Base-by-base conservation (phyloP, 2,329 filamentous ascomycete species). In the Xylaria sp. region DNA sequence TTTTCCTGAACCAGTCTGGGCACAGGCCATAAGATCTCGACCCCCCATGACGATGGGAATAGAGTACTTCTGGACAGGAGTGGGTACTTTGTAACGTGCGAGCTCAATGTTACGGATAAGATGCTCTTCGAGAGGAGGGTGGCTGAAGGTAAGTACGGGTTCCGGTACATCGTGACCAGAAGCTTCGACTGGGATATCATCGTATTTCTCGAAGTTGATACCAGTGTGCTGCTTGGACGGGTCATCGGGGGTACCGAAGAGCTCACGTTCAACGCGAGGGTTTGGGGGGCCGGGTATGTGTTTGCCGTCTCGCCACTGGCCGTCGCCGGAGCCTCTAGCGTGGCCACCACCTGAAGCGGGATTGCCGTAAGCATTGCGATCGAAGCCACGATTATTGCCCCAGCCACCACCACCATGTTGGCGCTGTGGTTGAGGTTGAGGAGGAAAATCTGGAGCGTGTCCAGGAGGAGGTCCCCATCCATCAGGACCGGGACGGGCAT, bases 121-220 rank as follows among this genome's bases (percentile, higher is more conserved):
- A 80, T 98, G 96, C 81, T 97, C 92, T 79, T 99, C 96, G 75
- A 99, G 88, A 78, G 96, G 96, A 74, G 96, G 96, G 83, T 96
- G 97, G 80, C 90, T 94, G 88, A 99, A 99, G 71, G 90, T 88
- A 74, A 91, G 91, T 75, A 98, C 93, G 49, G 95, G 92, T 79
- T 98, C 96, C 55, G 96, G 96, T 62, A 98, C 94, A 79, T 97
- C 90, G 63, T 94, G 91, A 70, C 96, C 96, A 69, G 95, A 98
- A 72, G 96, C 96, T 84, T 98, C 96, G 73, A 99, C 96, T 64
- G 96, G 96, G 75, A 99, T 99, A 82, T 99, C 96, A 80, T 99
- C 96, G 84, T 99, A 99, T 88, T 99, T 99, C 86, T 97, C 92
- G 81, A 99, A 99, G 89, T 99, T 99, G 92, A 99, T 98, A 83